Evolutionary conservation across 805 yeast genomes (phyloP), one percentile per base, ranked within the genome.

Genomic region (Pichia deserticola): DNA sequence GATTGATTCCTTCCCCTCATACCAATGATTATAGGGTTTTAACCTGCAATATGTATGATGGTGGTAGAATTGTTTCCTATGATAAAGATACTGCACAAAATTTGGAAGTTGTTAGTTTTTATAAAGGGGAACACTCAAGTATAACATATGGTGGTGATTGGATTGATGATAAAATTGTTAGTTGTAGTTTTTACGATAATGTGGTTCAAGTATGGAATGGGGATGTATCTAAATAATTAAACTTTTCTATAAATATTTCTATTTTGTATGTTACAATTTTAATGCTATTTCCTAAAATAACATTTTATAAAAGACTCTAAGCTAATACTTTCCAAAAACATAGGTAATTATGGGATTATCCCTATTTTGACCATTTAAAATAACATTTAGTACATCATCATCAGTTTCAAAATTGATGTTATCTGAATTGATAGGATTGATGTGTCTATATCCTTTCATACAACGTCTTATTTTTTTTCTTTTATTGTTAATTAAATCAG

Each of bases 121-220:
- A 78, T 61, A 83, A 82, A 59, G 74, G 75, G 11, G 86, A 84
- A 33, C 98, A 92, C 62, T 82, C 81, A 45, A 88, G 97, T 52
- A 92, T 93, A 89, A 90, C 92, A 49, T 92, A 92, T 60, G 99
- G 98, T 0, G 97, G 95, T 5, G 96, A 86, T 61, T 90, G 97
- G 96, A 71, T 72, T 5, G 79, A 73, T 7, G 64, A 65, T 1
- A 57, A 63, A 5, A 77, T 85, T 7, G 84, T 79, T 3, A 89
- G 97, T 1, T 92, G 97, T 64, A 89, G 97, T 49, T 92, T 92
- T 64, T 92, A 92, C 68, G 99, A 92, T 64, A 78, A 78, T 48
- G 79, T 86, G 20, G 75, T 92, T 2, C 96, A 90, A 54, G 63
- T 75, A 33, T 92, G 98, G 98, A 49, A 60, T 32, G 50, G 32